Evolutionary conservation across 1,284 basidiomycete species (phyloP), one percentile per base, ranked within the genome.

Genomic region (Melampsora americana): DNA sequence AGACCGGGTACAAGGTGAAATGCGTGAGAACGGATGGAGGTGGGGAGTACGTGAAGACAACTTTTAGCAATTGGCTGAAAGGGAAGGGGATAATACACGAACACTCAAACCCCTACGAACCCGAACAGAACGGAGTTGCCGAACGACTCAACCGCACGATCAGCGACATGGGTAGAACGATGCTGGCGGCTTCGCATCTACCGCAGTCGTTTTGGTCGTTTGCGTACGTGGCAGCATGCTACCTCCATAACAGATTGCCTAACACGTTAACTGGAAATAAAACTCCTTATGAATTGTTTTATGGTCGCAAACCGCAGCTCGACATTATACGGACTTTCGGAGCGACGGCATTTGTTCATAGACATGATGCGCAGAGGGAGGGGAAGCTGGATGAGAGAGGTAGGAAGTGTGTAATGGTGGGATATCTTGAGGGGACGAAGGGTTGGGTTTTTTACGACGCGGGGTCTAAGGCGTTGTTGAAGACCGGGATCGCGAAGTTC

Each of bases 61-160:
- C 18, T 5, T 61, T 67, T 28, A 14, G 26, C 20, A 20, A 18
- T 14, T 66, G 56, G 42, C 39, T 59, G 11, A 42, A 46, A 30
- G 35, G 26, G 3, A 44, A 46, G 18, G 78, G 77, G 1, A 69
- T 79, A n/a, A 6, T 50, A 0, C 67, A 71, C 28, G 50, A 75
- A 48, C 26, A 35, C 0, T 53, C 64, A 0, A 67, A 69, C 11
- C 68, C 77, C 0, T 78, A 75, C 42, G 53, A 48, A 26, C 77
- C 70, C 42, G 35, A 73, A n/a, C 78, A 79, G 48, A 79, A 78
- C 28, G 73, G 77, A 2, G n/a, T 76, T 6, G 39, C 69, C 12
- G 69, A 78, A 28, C 68, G 56, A 1, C 39, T 56, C 3, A 75
- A 66, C 35, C 28, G 65, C 1, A 73, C 65, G 0, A 50, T 78